Conservation (phyloP, 2,329 filamentous ascomycete species). For the Blumeria graminis region DNA sequence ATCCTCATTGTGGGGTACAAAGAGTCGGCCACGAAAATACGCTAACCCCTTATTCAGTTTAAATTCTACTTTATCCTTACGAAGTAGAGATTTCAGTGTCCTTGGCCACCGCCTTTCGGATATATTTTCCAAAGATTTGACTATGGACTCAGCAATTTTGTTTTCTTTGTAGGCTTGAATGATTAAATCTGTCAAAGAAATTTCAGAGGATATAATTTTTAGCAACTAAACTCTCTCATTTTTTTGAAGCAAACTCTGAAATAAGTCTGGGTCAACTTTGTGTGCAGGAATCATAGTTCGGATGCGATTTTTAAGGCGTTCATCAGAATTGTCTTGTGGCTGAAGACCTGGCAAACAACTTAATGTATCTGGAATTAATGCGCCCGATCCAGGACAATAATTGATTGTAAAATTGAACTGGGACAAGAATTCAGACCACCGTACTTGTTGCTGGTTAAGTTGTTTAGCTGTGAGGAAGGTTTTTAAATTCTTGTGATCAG, state of each 20-base stretch:
- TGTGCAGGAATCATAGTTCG: background rate
- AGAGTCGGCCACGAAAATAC: background rate
- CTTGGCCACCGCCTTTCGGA: background rate
- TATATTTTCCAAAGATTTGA: background rate
- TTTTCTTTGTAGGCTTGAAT: background rate
- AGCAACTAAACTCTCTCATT: background rate
- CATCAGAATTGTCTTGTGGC: conserved; percentile 1
- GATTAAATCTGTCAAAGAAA: background rate
- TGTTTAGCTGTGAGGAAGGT: background rate
- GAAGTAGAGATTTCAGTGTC: background rate
- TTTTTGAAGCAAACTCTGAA: background rate
- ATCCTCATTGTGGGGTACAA: background rate
- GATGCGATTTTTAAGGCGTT: background rate
- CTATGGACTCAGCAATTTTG: background rate
- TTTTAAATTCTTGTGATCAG: background rate
- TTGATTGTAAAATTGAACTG: background rate
- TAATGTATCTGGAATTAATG: background rate
- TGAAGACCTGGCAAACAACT: background rate
- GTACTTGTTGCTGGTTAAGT: background rate
- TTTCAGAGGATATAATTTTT: background rate
- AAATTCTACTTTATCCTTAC: background rate
- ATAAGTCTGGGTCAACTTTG: background rate
- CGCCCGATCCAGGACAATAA: background rate
- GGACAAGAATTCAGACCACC: background rate
- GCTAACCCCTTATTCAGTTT: background rate